A percentile compares a stretch with the other conserved stretches of the same genome.
Conservation (phyloP, 2,329 filamentous ascomycete genomes). For the Aphanoascus verrucosus region DNA sequence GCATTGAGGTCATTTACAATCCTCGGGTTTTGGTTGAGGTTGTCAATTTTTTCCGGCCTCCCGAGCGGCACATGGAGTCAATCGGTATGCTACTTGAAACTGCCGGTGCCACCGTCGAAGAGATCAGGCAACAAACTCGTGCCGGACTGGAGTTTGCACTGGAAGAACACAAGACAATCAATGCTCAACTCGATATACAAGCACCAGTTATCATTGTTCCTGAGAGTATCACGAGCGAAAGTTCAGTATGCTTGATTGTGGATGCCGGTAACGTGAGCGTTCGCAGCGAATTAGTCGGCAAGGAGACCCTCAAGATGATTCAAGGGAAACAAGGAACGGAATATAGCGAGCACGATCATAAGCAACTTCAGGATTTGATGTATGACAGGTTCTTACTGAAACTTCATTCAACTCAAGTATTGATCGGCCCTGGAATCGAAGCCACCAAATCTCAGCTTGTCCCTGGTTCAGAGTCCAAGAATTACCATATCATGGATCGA, state of each 20-base stretch:
- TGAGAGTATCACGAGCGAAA: slow-evolving; percentile 73
- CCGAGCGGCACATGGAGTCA: slow-evolving; percentile 95
- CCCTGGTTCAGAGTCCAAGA: slow-evolving; percentile 54
- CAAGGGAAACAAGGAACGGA: slow-evolving; percentile 80
- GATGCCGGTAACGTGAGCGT: slow-evolving; percentile 95
- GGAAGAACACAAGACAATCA: slow-evolving; percentile 95
- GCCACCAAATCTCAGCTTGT: slow-evolving; percentile 75
- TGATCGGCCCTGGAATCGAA: slow-evolving; percentile 88
- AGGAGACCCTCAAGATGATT: slow-evolving; percentile 77
- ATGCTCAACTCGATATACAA: slow-evolving; percentile 88
- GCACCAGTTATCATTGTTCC: slow-evolving; percentile 94
- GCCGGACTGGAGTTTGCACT: slow-evolving; percentile 92
- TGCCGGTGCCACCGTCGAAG: slow-evolving; percentile 89
- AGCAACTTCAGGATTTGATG: slow-evolving; percentile 80
- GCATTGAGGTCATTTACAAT: slow-evolving; percentile 95
- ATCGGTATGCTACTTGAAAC: slow-evolving; percentile 92
- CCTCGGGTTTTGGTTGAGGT: slow-evolving; percentile 85
- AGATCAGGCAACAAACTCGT: slow-evolving; percentile 85
- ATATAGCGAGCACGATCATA: slow-evolving; percentile 82
- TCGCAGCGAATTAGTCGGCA: slow-evolving; percentile 85
- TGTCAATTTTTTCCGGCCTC: slow-evolving; percentile 90
- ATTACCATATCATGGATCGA: slow-evolving; percentile 82
- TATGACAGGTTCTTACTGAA: slow-evolving; percentile 96
- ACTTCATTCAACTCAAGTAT: slow-evolving; percentile 83
- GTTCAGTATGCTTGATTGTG: slow-evolving; percentile 79